Percentiles rank a stretch among this genome's conserved stretches.
Evolutionary conservation across 1,139 yeast genomes (phyloP).

Genomic region (Geotrichum cucujoidarum): DNA sequence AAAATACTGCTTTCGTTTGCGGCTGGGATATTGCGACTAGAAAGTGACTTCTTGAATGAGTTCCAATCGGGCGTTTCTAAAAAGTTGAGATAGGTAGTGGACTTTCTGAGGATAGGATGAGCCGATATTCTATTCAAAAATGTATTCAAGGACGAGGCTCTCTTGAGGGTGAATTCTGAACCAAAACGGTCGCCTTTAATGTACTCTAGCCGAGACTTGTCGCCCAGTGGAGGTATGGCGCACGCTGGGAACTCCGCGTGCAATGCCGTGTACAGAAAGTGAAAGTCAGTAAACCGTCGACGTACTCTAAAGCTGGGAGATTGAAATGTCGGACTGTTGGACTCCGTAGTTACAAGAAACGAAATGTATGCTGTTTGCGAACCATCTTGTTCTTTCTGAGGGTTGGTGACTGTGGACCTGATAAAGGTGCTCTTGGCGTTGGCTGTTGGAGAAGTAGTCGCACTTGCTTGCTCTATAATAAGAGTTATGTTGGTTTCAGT

Average conservation of each 20-base stretch:
- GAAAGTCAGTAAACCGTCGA: slow-evolving; percentile 78
- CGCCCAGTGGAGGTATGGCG: slow-evolving; percentile 90
- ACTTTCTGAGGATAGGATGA: slow-evolving; percentile 67
- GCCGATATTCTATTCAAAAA: slow-evolving; percentile 66
- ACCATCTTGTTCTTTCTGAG: slow-evolving; percentile 76
- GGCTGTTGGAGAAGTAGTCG: background rate
- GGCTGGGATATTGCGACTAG: slow-evolving; percentile 25
- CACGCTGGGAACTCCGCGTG: slow-evolving; percentile 76
- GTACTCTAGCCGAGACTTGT: slow-evolving; percentile 84
- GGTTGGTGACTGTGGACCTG: slow-evolving; percentile 51
- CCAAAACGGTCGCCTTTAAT: slow-evolving; percentile 88
- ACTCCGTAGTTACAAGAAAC: slow-evolving; percentile 65
- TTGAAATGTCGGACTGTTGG: slow-evolving; percentile 45
- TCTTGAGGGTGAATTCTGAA: slow-evolving; percentile 69
- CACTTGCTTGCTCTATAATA: background rate
- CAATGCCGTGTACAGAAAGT: slow-evolving; percentile 68
- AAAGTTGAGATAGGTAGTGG: slow-evolving; percentile 70
- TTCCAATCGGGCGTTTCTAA: slow-evolving; percentile 82
- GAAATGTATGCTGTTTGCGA: slow-evolving; percentile 72
- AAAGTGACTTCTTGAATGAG: slow-evolving; percentile 58
- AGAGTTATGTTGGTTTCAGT: background rate
- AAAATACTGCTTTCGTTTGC: slow-evolving; percentile 37
- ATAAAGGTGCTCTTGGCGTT: slow-evolving; percentile 18
- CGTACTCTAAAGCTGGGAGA: slow-evolving; percentile 52
- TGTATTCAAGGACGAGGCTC: slow-evolving; percentile 75